Conservation (phyloP, 2,329 filamentous ascomycete species). For the Microsporum ferrugineum region DNA sequence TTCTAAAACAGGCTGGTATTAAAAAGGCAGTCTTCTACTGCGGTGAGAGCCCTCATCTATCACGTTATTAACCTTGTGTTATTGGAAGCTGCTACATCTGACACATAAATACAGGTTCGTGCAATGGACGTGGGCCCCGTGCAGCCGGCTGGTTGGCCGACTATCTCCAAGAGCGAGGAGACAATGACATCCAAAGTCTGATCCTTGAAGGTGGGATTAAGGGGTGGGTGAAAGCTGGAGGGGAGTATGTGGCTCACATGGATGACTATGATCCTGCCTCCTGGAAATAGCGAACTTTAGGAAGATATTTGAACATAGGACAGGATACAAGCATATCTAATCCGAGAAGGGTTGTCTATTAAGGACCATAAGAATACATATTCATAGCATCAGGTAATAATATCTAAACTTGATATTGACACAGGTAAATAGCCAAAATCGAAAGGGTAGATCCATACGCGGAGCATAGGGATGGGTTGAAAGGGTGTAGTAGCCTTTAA, state of each 20-base stretch:
- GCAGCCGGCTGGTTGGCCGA: conserved; percentile 47
- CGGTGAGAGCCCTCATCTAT: conserved; percentile 21
- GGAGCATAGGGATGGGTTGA: neutral
- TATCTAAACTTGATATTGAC: neutral
- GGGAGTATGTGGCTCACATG: conserved; percentile 39
- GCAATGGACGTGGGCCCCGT: conserved; percentile 43
- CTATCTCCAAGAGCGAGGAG: conserved; percentile 33
- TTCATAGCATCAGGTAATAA: neutral
- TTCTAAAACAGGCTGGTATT: conserved; percentile 23
- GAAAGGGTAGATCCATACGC: neutral
- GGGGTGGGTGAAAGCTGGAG: conserved; percentile 42
- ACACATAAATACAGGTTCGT: conserved; percentile 39
- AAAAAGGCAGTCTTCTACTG: conserved; percentile 33
- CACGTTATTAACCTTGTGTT: neutral
- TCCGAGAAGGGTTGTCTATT: neutral
- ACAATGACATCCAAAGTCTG: conserved; percentile 35
- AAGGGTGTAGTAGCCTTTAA: neutral
- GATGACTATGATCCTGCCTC: conserved; percentile 35
- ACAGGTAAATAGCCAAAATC: neutral
- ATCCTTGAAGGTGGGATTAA: conserved; percentile 44
- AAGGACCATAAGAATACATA: neutral
- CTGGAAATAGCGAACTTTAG: conserved; percentile 20
- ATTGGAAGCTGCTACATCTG: neutral
- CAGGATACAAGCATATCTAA: neutral
- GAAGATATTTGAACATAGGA: neutral